These are phyloP conservation scores for Euclidium syriacum DNA, from an alignment of 345 rosid species.

Conservation along the genomic window DNA sequence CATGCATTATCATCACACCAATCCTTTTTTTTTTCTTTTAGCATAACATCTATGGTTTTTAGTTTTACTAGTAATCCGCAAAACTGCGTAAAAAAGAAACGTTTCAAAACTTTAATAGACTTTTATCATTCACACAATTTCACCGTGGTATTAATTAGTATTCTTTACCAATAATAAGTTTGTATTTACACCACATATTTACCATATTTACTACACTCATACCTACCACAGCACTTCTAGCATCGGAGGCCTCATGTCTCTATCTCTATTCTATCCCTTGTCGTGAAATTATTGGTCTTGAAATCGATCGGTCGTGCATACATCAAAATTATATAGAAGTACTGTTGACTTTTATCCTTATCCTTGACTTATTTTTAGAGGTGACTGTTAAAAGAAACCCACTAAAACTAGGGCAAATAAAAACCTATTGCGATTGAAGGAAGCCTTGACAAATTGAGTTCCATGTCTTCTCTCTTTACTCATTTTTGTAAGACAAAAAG, in stretches of 20 bases:
- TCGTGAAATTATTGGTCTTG: conserved; percentile 27
- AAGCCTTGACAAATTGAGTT: conserved; percentile 16
- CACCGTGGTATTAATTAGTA: not conserved
- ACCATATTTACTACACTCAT: conserved; percentile 7
- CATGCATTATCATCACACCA: conserved; percentile 20
- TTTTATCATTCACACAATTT: not conserved
- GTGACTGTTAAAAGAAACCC: conserved; percentile 22
- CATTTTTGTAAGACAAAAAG: conserved; percentile 1
- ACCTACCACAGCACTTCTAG: conserved; percentile 15
- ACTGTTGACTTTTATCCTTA: conserved; percentile 26
- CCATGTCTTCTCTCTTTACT: conserved; percentile 15
- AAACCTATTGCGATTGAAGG: conserved; percentile 18
- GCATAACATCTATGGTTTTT: not conserved
- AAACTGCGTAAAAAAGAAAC: not conserved
- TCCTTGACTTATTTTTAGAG: conserved; percentile 19
- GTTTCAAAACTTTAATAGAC: not conserved
- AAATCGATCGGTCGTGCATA: conserved; percentile 8
- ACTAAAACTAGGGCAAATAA: conserved; percentile 21
- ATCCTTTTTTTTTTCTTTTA: not conserved
- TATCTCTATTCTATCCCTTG: conserved; percentile 18
- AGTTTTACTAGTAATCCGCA: not conserved
- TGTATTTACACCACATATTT: not conserved
- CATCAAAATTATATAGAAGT: conserved; percentile 21
- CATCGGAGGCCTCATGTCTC: conserved; percentile 19
- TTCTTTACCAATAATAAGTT: not conserved